phyloP scores from a whole-genome alignment of 257 asterid genomes.

The Solanum clarkiae region DNA sequence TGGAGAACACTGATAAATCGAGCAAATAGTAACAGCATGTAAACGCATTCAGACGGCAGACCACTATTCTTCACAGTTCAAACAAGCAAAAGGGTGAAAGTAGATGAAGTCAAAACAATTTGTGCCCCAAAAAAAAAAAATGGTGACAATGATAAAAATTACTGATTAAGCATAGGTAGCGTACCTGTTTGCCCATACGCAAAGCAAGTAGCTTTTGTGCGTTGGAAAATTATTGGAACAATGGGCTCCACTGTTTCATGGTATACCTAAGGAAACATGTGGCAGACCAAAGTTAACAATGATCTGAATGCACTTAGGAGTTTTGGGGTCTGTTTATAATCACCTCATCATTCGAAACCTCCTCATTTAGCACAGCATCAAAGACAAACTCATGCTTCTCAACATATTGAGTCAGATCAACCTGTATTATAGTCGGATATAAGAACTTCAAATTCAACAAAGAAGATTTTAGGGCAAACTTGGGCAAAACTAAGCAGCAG shows the following conservation, averaged over 20 bases:
- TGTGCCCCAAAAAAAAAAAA: background rate
- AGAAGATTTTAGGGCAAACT: background rate
- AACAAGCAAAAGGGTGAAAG: background rate
- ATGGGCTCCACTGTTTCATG: conserved; percentile 48
- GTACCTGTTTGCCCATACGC: conserved; percentile 79
- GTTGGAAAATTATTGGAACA: conserved; percentile 43
- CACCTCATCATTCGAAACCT: conserved; percentile 99
- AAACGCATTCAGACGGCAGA: background rate
- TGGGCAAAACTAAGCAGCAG: background rate
- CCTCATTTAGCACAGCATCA: conserved; percentile 96
- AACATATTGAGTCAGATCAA: conserved; percentile 86
- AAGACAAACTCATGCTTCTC: conserved; percentile 97
- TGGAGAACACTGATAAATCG: background rate
- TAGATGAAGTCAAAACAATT: background rate
- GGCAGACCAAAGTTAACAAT: background rate
- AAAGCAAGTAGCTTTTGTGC: conserved; percentile 51
- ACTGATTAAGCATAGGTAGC: background rate
- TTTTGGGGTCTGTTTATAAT: conserved; percentile 1
- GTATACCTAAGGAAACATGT: conserved; percentile 26
- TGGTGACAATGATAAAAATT: background rate
- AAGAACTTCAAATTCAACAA: background rate
- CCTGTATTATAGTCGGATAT: conserved; percentile 36
- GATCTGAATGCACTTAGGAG: background rate
- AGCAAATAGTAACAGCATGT: background rate
- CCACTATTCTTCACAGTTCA: background rate